Evolutionary conservation across 1,139 yeast genomes (phyloP), one percentile per base, ranked within the genome.

Genomic region (Hemisphaericaspora xylofermentans): DNA sequence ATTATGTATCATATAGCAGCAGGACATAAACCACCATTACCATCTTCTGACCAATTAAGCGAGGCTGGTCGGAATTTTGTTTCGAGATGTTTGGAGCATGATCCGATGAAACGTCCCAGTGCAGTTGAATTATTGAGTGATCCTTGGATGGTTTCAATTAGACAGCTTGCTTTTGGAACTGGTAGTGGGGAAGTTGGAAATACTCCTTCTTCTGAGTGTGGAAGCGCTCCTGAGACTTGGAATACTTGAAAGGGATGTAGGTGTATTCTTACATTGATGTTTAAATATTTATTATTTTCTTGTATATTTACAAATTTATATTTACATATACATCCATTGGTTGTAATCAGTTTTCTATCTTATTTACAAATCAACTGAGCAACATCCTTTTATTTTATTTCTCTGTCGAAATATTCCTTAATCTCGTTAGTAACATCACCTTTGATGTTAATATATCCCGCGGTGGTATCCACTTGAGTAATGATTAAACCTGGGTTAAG

Each of bases 1-100:
- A 88, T 93, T 38, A 91, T 93, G 98, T 93, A 91, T 58, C 97
- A 89, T 61, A 93, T 93, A 55, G 98, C 98, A 1, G 95, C 96
- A 1, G 96, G 97, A 1, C 95, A 88, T 57, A 74, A 82, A 48
- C 98, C 98, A 1, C 89, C 80, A 53, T 70, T 93, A 42, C 98
- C 98, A 3, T 63, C 82, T 0, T 64, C 76, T 2, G 94, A 86
- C 44, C 96, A 89, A 60, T 68, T 93, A 41, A 82, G 94, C 51
- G 77, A 74, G 26, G 78, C 71, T 14, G 98, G 98, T 14, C 76
- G 74, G 39, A 71, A 71, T 31, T 91, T 93, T 60, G 64, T 93
- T 50, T 70, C 80, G 19, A 76, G 84, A 50, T 88, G 97, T 58
- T 71, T 93, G 49, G 88, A 86, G 49, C 88, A 85, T 48, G 93